Evolutionary conservation across 495 filamentous ascomycete species (phyloP), one percentile per base, ranked within the genome.

Genomic region (Xylaria telfairii): DNA sequence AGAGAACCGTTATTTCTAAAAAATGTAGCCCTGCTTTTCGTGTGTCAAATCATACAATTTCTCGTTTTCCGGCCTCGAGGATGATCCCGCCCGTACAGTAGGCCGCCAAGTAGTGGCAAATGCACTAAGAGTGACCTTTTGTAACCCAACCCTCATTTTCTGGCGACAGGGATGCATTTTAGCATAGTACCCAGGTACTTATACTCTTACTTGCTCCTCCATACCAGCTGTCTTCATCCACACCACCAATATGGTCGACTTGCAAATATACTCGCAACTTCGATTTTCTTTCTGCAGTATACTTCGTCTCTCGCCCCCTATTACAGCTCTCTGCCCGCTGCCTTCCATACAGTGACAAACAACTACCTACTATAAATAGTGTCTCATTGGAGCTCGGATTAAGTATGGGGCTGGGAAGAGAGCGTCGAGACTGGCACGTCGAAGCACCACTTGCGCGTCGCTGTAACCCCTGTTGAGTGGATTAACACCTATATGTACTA

Each of bases 81-180:
- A 59, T 59, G 32, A 37, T 59, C 32, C 15, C 9, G 9, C n/a
- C 30, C 32, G 15, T 34, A 37, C 24, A 37, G 56, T 39, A 34
- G 28, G 28, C 56, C 30, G 56, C 56, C 56, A 59, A 59, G 56
- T 39, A 37, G 56, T 59, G 56, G 56, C 56, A 59, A 59, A 59
- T 59, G 56, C 15, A 57, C 30, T 34, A 30, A 30, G 53, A 32
- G 53, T 57, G 32, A 57, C 32, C 32, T 37, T 53, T 21, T 37
- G 56, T 39, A 59, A 59, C 56, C 56, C 56, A 37, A 59, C 17
- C 53, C n/a, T 54, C 56, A 59, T 59, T 59, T n/a, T 32, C 56
- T 21, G 56, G 56, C 56, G 30, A 59, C 56, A 59, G 19, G 56
- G 56, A 37, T 59, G 54, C 32, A 37, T 4, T 59, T 13, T n/a